phyloP scores from a whole-genome alignment of 1,139 yeast genomes.

The Blastobotrys proliferans region DNA sequence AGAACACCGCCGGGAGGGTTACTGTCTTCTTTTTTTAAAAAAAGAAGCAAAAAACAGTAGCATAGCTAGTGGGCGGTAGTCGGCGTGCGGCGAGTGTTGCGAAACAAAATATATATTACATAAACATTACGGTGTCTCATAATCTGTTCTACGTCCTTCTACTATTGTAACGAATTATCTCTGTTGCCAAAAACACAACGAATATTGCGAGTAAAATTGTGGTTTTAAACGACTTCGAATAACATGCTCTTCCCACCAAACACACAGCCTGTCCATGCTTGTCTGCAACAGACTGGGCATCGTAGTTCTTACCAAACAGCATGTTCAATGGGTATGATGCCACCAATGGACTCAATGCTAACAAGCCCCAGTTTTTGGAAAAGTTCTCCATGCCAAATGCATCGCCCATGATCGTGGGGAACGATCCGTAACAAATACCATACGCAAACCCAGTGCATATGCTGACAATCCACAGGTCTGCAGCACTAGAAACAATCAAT shows the following conservation, averaged over 20 bases:
- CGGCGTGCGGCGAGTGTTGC: too few species aligned
- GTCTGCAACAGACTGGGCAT: constrained; percentile 27
- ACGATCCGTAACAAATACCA: constrained; percentile 76
- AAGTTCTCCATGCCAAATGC: constrained; percentile 67
- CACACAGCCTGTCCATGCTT: constrained; percentile 23
- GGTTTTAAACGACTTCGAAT: constrained; percentile 22
- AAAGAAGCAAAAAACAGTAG: too few species aligned
- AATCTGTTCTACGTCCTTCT: not conserved
- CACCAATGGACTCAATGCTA: constrained; percentile 41
- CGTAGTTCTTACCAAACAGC: constrained; percentile 38
- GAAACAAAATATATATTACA: not conserved
- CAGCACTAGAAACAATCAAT: constrained; percentile 33
- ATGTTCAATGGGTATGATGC: constrained; percentile 38
- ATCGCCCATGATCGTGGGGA: constrained; percentile 77
- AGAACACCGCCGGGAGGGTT: too few species aligned
- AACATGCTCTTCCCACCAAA: constrained; percentile 23
- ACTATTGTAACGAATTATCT: constrained; percentile 7
- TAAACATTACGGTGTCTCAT: not conserved
- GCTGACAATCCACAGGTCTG: constrained; percentile 50
- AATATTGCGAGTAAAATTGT: constrained; percentile 22
- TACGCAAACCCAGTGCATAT: constrained; percentile 67
- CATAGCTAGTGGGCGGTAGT: too few species aligned
- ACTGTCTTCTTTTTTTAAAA: too few species aligned
- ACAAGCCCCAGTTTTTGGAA: constrained; percentile 77
- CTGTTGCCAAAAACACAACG: constrained; percentile 17